Evolutionary conservation across 768 basidiomycete species (phyloP).

Genomic region (Boletus pseudopeckii): DNA sequence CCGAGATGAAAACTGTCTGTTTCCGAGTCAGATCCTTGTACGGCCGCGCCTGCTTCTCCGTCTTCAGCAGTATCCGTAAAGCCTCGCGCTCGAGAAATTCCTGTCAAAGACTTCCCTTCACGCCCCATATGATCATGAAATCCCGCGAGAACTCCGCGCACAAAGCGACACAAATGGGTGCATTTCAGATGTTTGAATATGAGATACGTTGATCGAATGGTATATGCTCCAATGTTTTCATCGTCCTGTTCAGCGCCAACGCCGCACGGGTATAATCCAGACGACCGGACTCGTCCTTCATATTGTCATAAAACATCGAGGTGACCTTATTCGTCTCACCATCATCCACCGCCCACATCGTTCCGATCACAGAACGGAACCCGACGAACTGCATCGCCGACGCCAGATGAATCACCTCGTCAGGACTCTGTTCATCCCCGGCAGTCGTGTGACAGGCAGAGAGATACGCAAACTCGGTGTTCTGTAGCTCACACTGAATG

Average conservation of each 20-base stretch:
- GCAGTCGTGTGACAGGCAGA: constrained; percentile 19
- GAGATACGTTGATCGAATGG: background rate
- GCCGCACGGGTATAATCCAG: constrained; percentile 3
- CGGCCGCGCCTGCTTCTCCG: no score
- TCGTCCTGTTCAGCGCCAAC: background rate
- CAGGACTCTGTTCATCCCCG: constrained; percentile 8
- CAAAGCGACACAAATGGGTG: no score
- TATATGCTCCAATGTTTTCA: background rate
- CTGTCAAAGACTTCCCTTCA: no score
- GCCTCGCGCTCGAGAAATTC: no score
- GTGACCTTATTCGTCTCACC: background rate
- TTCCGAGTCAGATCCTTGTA: no score
- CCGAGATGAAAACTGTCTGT: no score
- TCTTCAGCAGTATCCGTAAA: no score
- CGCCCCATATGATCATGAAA: no score
- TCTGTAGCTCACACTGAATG: background rate
- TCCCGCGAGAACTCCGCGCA: no score
- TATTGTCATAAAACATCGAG: background rate
- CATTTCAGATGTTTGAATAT: background rate
- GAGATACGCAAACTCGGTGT: constrained; percentile 16
- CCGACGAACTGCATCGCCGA: background rate
- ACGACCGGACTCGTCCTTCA: background rate
- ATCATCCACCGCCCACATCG: constrained; percentile 1
- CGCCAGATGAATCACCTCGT: constrained; percentile 1
- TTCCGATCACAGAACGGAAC: background rate